Evolutionary conservation across 1,139 yeast genomes (phyloP).

Genomic region (Kodamaea plutei): DNA sequence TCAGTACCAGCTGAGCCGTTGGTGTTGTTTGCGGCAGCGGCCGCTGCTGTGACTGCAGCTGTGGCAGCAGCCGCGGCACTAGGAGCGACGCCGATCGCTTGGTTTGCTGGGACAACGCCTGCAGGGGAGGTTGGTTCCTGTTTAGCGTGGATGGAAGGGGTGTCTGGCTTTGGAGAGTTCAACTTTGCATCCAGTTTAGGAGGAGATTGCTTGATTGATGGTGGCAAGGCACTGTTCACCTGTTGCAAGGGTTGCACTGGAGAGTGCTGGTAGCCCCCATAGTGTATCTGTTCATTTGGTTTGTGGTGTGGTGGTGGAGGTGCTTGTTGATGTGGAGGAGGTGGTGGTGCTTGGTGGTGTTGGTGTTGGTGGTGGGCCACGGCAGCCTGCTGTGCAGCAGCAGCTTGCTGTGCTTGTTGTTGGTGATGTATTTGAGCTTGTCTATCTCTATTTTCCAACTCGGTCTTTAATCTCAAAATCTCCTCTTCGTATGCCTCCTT

Average conservation of each 20-base stretch:
- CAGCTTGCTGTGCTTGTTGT: conserved; percentile 14
- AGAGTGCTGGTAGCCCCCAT: conserved; percentile 16
- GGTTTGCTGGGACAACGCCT: conserved; percentile 3
- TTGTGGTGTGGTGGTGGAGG: conserved; percentile 11
- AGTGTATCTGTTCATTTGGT: conserved; percentile 13
- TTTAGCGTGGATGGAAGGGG: conserved; percentile 7
- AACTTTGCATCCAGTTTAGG: conserved; percentile 13
- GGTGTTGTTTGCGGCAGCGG: conserved; percentile 9
- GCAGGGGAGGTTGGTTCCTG: conserved; percentile 4
- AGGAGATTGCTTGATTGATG: conserved; percentile 14
- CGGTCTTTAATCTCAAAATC: conserved; percentile 78
- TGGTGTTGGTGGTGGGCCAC: conserved; percentile 15
- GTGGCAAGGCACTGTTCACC: conserved; percentile 13
- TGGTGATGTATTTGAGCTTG: conserved; percentile 43
- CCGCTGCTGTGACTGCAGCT: conserved; percentile 11
- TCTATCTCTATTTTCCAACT: conserved; percentile 71
- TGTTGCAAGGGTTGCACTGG: conserved; percentile 21
- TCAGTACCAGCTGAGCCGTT: conserved; percentile 10
- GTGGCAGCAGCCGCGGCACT: conserved; percentile 11
- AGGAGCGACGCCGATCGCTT: conserved; percentile 6
- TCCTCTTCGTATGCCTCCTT: conserved; percentile 96
- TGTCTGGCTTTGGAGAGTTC: conserved; percentile 6
- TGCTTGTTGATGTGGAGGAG: conserved; percentile 8
- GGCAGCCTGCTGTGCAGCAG: conserved; percentile 28
- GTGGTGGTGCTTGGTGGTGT: conserved; percentile 8